These are phyloP conservation scores for Alternaria arborescens DNA, from an alignment of 2,329 filamentous ascomycete species.

Conservation along the genomic window DNA sequence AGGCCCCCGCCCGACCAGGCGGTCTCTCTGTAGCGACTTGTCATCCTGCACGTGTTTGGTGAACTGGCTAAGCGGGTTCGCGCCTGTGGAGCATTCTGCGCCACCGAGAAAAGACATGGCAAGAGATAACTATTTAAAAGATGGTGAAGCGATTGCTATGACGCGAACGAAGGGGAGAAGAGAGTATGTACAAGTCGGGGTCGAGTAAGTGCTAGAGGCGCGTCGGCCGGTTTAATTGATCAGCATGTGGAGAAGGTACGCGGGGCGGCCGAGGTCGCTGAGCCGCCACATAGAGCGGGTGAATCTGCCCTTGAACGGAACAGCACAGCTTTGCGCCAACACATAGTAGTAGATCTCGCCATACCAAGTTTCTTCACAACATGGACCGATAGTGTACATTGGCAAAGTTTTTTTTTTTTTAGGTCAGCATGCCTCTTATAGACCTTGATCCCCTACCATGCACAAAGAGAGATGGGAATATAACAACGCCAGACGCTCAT, in stretches of 20 bases:
- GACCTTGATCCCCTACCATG: slow-evolving; percentile 16
- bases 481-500: slow-evolving; percentile 38
- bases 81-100: slow-evolving; percentile 94
- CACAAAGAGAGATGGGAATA: slow-evolving; percentile 35
- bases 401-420: slow-evolving; percentile 19
- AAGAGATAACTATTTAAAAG: neutral
- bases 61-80: slow-evolving; percentile 96
- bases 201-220: slow-evolving; percentile 7
- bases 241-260: slow-evolving; percentile 30
- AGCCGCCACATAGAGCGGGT: slow-evolving; percentile 12
- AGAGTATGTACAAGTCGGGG: slow-evolving; percentile 15
- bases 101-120: slow-evolving; percentile 95
- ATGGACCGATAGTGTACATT: neutral
- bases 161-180: slow-evolving; percentile 9
- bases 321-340: neutral
- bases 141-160: neutral
- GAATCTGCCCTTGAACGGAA: slow-evolving; percentile 1
- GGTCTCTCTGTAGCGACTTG: slow-evolving; percentile 90
- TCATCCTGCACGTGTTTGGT: slow-evolving; percentile 97
- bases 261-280: slow-evolving; percentile 29
- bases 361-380: neutral
- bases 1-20: slow-evolving; percentile 78
- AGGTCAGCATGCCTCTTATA: slow-evolving; percentile 15
- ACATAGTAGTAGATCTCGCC: neutral
- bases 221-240: slow-evolving; percentile 27